Evolutionary conservation across 441 rosid species (phyloP), one percentile per base, ranked within the genome.

Genomic region (Euphorbia celastroides): DNA sequence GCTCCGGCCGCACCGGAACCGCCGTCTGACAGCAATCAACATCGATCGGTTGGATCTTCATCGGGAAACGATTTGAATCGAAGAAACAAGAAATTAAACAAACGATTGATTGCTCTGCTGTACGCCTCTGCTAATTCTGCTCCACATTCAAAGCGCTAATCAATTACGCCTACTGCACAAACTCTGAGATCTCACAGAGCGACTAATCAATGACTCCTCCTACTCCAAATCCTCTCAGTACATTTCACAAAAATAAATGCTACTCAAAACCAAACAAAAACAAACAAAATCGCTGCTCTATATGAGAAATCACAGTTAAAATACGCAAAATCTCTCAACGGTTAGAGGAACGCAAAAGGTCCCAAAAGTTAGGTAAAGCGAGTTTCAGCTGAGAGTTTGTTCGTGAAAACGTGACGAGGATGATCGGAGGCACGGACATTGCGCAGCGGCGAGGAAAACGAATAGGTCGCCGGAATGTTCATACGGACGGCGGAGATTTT

Each of bases 31-130:
- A 4, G 42, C 76, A 79, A 66, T 88, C 88, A 71, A 78, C 71
- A 76, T 89, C 91, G 63, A 90, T 81, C 25, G 98, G 98, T 57
- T 88, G 96, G 84, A 93, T 83, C 90, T 93, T 93, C 90, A 92
- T 88, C 64, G 80, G 82, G 54, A 69, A 73, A 31, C 38, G 55
- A 63, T 48, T 72, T 70, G 63, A 56, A 67, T 48, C 28, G 71
- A 16, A 32, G 20, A 27, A 51, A 31, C 69, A 16, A 32, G 20
- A 27, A 51, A 31, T 7, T 23, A 58, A 3, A 32, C 54, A 60
- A 19, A 26, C 22, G 36, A 65, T 23, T 38, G 51, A 38, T 16
- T 56, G 64, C 58, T 1, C 22, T 17, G 23, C 22, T 22, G 9
- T 3, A 44, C 55, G 27, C 20, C 14, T 20, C 19, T 46, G 66